phyloP scores from a whole-genome alignment of 2,329 filamentous ascomycete species.

The Cladosporium velox region DNA sequence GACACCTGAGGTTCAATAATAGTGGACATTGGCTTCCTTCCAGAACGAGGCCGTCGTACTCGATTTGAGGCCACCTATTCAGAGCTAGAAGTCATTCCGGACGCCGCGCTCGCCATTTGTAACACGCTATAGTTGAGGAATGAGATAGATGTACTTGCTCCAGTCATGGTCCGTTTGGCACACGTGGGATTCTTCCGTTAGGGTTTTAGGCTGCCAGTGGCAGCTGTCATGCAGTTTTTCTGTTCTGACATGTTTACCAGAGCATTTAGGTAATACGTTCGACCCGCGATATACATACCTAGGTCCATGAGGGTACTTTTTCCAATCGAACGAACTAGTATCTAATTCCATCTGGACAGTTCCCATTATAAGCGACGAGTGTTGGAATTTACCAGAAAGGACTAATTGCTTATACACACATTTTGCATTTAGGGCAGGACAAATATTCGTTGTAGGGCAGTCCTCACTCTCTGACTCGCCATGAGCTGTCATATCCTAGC shows the following conservation, averaged over 20 bases:
- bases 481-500: background rate
- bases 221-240: background rate
- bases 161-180: background rate
- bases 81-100: background rate
- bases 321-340: background rate
- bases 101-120: background rate
- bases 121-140: background rate
- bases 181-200: background rate
- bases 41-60: background rate
- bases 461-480: background rate
- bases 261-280: background rate
- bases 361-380: background rate
- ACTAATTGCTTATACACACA: background rate
- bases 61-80: background rate
- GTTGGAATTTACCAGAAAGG: background rate
- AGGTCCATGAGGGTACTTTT: background rate
- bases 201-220: background rate
- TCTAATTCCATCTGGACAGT: background rate
- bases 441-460: background rate
- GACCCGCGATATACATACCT: background rate
- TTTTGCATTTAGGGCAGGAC: background rate
- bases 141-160: background rate
- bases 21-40: background rate
- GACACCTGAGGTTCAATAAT: background rate
- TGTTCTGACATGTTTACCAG: background rate